Evolutionary conservation across 164 flowering plant genomes (phyloP), one percentile per base, ranked within the genome.

Genomic region (Annona cherimola): DNA sequence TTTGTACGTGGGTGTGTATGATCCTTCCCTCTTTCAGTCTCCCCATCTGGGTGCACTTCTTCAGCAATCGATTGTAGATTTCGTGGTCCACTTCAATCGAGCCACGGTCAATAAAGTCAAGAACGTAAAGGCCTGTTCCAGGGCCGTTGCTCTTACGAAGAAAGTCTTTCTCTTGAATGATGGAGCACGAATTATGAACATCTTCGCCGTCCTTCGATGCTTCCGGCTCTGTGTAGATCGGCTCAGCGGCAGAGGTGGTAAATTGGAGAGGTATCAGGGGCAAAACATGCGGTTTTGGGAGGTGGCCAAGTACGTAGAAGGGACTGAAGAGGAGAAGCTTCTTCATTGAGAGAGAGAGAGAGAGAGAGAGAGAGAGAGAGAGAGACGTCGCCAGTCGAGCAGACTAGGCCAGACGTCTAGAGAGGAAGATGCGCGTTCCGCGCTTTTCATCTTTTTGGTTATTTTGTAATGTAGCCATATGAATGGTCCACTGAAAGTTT

Each of bases 91-190:
- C 76, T 39, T 81, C 73, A 46, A 87, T 40, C 0, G 85, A 71
- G 7, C 88, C 86, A 2, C 68, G 61, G 63, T 87, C 78, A 4
- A 90, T 75, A 57, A 88, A 80, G 76, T 90, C 90, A 2, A 88
- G 83, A 61, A 88, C 87, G 60, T 80, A 71, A 46, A 88, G 88
- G 42, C 88, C 82, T 11, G 81, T 70, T 40, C 57, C 66, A 5
- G 75, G 63, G 66, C 66, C 1, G 40, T 73, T 79, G 74, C 79
- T 84, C 39, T 66, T 64, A 11, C 80, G 77, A 5, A 87, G 84
- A 69, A 81, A 81, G 75, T 85, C 84, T 63, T 83, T 84, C 26
- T 84, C 86, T 68, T 83, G 80, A 42, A 87, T 75, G 44, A 79
- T 76, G 42, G 43, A 8, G 14, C 46, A 42, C 14, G 75, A 59